Base-by-base conservation (phyloP, 2,329 filamentous ascomycete genomes). In the Neonectria ditissima region DNA sequence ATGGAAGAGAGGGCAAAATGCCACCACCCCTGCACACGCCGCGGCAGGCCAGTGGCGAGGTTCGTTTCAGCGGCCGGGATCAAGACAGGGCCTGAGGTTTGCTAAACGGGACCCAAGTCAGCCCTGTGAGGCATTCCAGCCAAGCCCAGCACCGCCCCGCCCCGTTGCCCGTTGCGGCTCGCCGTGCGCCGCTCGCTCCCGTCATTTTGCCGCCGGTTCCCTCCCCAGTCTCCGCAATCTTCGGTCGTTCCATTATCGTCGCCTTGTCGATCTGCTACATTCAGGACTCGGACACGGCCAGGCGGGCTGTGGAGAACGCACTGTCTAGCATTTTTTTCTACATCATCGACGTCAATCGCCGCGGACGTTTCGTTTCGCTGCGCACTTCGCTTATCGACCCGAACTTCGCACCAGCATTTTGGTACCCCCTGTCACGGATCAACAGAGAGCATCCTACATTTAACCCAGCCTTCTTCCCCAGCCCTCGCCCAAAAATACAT, bases 91-190 rank as follows among this genome's bases (percentile, higher is more conserved):
- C 22, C 18, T n/a, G n/a, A n/a, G n/a, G n/a, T n/a, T n/a, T n/a
- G n/a, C n/a, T 3, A 24, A 14, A 20, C 18, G 11, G 50, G 32
- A 47, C 22, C 28, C 28, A 34, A 63, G 55, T 63, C 60, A 63
- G 60, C 60, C 60, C 60, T 63, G 60, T 58, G 60, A 63, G 60
- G 55, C 55, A 54, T 30, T 59, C 50, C 53, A 37, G 28, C 43
- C 37, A 47, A 5, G n/a, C 30, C 32, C 34, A 56, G 59, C 59
- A 62, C 59, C 37, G 59, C 59, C 59, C 50, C n/a, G n/a, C n/a
- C n/a, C n/a, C n/a, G n/a, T n/a, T n/a, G n/a, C n/a, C n/a, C 44
- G 16, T 24, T 37, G 41, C 24, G 24, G 24, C 24, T 26, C 6
- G 24, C 28, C 53, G 28, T 34, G 26, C 14, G 28, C 39, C 26